These are phyloP conservation scores for Kondoa malvinella DNA, from an alignment of 768 basidiomycete species.

Conservation along the genomic window DNA sequence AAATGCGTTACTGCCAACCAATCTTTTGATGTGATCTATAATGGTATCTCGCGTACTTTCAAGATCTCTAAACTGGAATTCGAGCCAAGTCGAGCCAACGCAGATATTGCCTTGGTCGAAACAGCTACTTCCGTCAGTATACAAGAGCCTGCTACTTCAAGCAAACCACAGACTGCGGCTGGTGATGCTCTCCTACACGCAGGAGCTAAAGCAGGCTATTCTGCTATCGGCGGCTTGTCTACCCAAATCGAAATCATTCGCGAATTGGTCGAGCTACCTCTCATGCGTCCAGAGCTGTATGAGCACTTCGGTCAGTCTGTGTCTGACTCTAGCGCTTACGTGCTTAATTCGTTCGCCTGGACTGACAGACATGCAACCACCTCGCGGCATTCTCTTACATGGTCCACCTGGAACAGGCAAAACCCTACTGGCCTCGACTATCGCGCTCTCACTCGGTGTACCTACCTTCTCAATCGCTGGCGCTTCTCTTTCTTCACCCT, in stretches of 20 bases:
- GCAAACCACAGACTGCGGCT: constrained; percentile 1
- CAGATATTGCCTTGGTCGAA: constrained; percentile 16
- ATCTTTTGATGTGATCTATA: constrained; percentile 20
- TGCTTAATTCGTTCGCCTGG: neutral
- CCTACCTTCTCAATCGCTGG: constrained; percentile 88
- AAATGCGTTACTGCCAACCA: constrained; percentile 20
- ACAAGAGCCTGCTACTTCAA: constrained; percentile 1
- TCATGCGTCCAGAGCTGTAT: constrained; percentile 66
- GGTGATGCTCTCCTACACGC: neutral
- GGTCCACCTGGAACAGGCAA: constrained; percentile 97
- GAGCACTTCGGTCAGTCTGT: constrained; percentile 46
- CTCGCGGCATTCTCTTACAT: constrained; percentile 83
- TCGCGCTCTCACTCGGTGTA: constrained; percentile 69
- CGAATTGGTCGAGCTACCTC: constrained; percentile 68
- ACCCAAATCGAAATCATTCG: constrained; percentile 73
- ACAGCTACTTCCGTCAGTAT: constrained; percentile 8
- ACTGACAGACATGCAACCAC: constrained; percentile 63
- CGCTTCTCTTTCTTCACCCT: constrained; percentile 83
- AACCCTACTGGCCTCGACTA: constrained; percentile 85
- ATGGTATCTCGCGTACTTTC: constrained; percentile 9
- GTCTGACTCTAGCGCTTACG: constrained; percentile 22
- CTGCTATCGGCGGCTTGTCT: constrained; percentile 57
- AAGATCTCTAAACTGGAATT: neutral
- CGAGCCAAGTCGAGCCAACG: constrained; percentile 1
- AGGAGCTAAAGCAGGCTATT: constrained; percentile 20